These are phyloP conservation scores for Irpex sp. DNA, from an alignment of 1,284 basidiomycete species.

Conservation along the genomic window DNA sequence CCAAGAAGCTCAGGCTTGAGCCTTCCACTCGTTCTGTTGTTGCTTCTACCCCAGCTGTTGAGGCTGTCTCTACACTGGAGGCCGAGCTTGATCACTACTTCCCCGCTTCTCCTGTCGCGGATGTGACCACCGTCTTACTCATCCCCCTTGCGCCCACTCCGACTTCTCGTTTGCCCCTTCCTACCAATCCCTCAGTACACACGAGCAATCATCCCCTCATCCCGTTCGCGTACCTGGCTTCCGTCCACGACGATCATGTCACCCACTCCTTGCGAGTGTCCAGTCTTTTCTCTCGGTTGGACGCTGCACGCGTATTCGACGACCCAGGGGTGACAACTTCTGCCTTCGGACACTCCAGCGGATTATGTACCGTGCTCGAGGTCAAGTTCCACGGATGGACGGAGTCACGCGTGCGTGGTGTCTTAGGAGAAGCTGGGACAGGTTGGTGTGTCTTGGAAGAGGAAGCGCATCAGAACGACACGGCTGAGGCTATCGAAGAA, in stretches of 20 bases:
- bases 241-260: conserved; percentile 48
- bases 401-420: conserved; percentile 50
- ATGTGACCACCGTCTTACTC: conserved; percentile 63
- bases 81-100: conserved; percentile 65
- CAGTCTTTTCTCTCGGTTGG: conserved; percentile 63
- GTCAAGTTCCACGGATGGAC: conserved; percentile 72
- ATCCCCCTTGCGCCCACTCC: conserved; percentile 74
- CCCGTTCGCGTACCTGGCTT: conserved; percentile 49
- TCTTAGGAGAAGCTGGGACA: conserved; percentile 64
- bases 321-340: conserved; percentile 50
- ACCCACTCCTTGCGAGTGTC: conserved; percentile 63
- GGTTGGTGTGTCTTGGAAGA: conserved; percentile 75
- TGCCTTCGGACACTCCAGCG: conserved; percentile 46
- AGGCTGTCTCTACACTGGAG: conserved; percentile 5
- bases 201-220: conserved; percentile 40
- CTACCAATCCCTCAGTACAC: conserved; percentile 27
- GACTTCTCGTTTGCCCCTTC: conserved; percentile 57
- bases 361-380: conserved; percentile 57
- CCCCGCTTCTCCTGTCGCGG: conserved; percentile 31
- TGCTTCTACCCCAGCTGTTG: background rate
- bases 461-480: conserved; percentile 31
- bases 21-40: conserved; percentile 11
- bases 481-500: conserved; percentile 25
- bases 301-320: conserved; percentile 63
- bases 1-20: conserved; percentile 23